These are phyloP conservation scores for Verticillium isaacii DNA, from an alignment of 2,329 filamentous ascomycete genomes.

Conservation along the genomic window DNA sequence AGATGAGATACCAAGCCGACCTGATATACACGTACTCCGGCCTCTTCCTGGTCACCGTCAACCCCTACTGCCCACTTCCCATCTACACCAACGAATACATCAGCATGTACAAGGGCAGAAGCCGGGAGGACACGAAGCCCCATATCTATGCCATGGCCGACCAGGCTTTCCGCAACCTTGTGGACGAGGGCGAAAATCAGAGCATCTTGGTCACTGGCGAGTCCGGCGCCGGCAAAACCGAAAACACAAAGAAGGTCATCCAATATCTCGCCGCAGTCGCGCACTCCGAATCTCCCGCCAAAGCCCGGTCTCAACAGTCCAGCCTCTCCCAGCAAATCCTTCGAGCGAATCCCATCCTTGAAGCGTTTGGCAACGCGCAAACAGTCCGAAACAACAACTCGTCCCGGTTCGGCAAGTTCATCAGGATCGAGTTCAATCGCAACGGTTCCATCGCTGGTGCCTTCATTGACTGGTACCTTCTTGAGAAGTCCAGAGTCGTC, in stretches of 20 bases:
- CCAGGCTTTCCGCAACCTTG: constrained; percentile 89
- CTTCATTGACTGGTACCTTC: constrained; percentile 96
- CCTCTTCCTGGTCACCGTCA: constrained; percentile 92
- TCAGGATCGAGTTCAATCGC: constrained; percentile 89
- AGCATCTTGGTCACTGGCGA: constrained; percentile 97
- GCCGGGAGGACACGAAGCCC: constrained; percentile 88
- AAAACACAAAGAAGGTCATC: constrained; percentile 99
- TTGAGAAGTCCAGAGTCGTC: constrained; percentile 97
- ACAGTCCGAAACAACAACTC: constrained; percentile 98
- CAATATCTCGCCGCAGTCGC: constrained; percentile 96
- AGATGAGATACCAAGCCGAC: constrained; percentile 91
- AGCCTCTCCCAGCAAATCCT: constrained; percentile 96
- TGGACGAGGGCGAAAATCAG: constrained; percentile 93
- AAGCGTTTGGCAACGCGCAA: constrained; percentile 97
- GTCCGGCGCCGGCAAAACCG: constrained; percentile 95
- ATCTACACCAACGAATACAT: constrained; percentile 97
- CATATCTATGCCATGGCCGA: constrained; percentile 98
- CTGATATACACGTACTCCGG: constrained; percentile 98
- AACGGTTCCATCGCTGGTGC: constrained; percentile 89
- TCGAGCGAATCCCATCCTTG: constrained; percentile 91
- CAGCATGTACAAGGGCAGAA: constrained; percentile 94
- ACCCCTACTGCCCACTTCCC: constrained; percentile 89
- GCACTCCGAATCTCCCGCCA: constrained; percentile 67
- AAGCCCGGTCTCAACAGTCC: constrained; percentile 61
- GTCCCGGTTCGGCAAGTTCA: constrained; percentile 97